Base-by-base conservation (phyloP, 2,329 filamentous ascomycete genomes). In the Epichloe aotearoae region DNA sequence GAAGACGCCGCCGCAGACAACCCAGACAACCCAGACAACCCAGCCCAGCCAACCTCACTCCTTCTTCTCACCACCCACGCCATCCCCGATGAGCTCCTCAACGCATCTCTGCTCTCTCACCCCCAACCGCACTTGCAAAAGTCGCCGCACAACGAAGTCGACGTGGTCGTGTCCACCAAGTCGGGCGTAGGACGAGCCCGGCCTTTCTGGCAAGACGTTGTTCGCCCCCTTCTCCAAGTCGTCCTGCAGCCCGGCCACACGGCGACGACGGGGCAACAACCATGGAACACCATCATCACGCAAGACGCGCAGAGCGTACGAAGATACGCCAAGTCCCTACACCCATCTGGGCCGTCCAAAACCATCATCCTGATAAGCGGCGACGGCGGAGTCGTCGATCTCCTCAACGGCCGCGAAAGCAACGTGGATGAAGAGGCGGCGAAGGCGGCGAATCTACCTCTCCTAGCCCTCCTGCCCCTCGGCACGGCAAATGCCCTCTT, bases 381-480 rank as follows among this genome's bases (percentile, higher is more conserved):
- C 6, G 91, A 97, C 64, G 91, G 91, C 14, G 91, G 89, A 5
- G 66, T 95, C 2, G 77, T 89, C 17, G 91, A 97, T 58, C 71
- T 93, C 1, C 72, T 95, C 53, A 94, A 96, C 61, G 78, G 64
- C 26, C 61, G 65, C 11, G 56, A 61, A 26, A 56, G 57, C 1
- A 49, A 53, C 1, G 39, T 50, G 2, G 52, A 52, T 14, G 40
- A 50, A 15, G 14, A 5, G 23, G 6, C 19, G 2, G 17, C 36
- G 23, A n/a, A 3, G 33, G 4, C 34, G 6, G 10, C 20, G 0
- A 38, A 54, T 1, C 58, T 62, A 5, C 75, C 77, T 0, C 65
- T 73, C 2, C 61, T 84, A 34, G 72, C 70, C 0, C 61, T 81
- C 14, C 63, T 84, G 15, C 82, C 82, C 1, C 70, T 84, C 0